These are phyloP conservation scores for Ustilago crameri DNA, from an alignment of 1,284 basidiomycete genomes.

Conservation along the genomic window DNA sequence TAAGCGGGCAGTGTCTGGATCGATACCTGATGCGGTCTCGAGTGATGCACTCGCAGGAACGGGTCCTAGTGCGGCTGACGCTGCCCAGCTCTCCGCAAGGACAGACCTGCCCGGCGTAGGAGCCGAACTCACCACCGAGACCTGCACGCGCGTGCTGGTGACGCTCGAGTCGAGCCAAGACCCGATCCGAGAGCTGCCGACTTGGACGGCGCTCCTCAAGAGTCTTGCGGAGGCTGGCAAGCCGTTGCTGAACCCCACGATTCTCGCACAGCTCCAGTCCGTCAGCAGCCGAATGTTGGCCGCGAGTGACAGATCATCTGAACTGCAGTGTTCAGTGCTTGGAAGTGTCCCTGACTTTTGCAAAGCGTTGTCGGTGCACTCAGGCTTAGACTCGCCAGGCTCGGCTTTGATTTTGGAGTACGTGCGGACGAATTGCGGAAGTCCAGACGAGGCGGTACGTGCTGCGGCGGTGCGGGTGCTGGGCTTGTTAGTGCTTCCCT, in stretches of 20 bases:
- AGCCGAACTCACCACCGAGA: background rate
- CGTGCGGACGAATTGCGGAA: conserved; percentile 5
- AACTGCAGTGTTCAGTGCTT: conserved; percentile 12
- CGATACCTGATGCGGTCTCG: background rate
- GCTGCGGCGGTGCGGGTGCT: conserved; percentile 37
- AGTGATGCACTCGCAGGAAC: background rate
- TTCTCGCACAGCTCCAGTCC: background rate
- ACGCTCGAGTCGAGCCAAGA: conserved; percentile 3
- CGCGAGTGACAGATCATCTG: conserved; percentile 3
- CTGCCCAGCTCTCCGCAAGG: background rate
- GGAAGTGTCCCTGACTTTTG: conserved; percentile 17
- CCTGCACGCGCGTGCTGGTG: conserved; percentile 7
- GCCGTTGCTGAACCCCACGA: background rate
- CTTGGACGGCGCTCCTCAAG: conserved; percentile 25
- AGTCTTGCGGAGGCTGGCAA: conserved; percentile 11
- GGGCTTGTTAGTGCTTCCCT: conserved; percentile 35
- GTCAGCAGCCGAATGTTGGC: background rate
- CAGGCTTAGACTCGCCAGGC: background rate
- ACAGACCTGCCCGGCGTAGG: conserved; percentile 6
- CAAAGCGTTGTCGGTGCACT: conserved; percentile 6
- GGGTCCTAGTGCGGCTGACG: background rate
- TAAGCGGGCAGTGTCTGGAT: background rate
- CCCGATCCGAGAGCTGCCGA: conserved; percentile 2
- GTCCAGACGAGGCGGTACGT: conserved; percentile 27
- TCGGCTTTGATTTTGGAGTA: conserved; percentile 11